These are phyloP conservation scores for Truncatella angustata DNA, from an alignment of 2,329 filamentous ascomycete species.

Conservation along the genomic window DNA sequence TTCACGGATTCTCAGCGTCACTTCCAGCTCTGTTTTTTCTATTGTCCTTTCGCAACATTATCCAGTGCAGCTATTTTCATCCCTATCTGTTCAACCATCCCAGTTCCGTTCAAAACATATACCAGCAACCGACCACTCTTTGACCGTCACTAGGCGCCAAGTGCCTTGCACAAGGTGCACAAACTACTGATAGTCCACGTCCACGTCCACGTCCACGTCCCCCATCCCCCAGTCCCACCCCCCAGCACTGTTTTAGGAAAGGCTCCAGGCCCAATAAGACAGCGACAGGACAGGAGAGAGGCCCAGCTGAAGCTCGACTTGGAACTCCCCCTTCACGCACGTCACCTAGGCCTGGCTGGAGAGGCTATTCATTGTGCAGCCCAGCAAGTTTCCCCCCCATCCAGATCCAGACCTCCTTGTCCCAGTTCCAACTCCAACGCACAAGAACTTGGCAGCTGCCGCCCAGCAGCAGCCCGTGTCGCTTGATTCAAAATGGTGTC, in stretches of 20 bases:
- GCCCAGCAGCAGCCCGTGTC: conserved; percentile 6
- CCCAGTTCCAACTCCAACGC: no score
- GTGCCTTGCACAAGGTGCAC: neutral
- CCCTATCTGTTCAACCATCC: neutral
- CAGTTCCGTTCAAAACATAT: neutral
- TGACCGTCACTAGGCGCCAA: neutral
- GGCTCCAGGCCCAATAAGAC: conserved; percentile 4
- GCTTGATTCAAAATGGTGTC: conserved; percentile 47
- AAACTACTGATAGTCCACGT: neutral
- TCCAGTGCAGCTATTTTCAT: no score
- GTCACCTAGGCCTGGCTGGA: no score
- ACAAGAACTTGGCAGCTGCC: conserved; percentile 3
- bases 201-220: no score
- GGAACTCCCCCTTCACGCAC: neutral
- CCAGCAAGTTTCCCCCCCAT: neutral
- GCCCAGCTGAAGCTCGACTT: no score
- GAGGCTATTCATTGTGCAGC: conserved; percentile 3
- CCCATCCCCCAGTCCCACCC: no score
- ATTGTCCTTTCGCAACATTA: neutral
- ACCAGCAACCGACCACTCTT: neutral
- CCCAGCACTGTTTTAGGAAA: neutral
- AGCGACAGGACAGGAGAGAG: conserved; percentile 4
- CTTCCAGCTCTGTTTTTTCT: neutral
- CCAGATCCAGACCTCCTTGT: neutral
- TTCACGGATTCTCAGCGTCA: neutral